A percentile compares a stretch with the other conserved stretches of the same genome.
Evolutionary conservation across 768 basidiomycete genomes (phyloP).

Genomic region (Xerocomellus amylosporus): DNA sequence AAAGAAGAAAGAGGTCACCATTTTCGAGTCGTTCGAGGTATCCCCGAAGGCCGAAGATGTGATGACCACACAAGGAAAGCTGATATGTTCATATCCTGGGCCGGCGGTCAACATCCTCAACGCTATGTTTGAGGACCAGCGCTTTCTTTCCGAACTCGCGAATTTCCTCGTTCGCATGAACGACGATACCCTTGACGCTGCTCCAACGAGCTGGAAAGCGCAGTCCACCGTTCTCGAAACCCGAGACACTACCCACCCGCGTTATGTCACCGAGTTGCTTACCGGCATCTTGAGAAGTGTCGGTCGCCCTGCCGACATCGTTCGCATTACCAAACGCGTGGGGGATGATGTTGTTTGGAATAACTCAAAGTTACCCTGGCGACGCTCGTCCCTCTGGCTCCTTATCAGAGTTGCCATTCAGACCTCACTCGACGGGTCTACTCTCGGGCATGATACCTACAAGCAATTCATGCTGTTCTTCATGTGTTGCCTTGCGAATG

Average conservation of each 20-base stretch:
- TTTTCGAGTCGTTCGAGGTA: conserved; percentile 48
- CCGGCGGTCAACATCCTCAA: conserved; percentile 40
- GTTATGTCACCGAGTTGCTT: conserved; percentile 49
- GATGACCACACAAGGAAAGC: conserved; percentile 40
- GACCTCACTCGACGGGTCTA: conserved; percentile 29
- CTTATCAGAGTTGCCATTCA: conserved; percentile 46
- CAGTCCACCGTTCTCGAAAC: conserved; percentile 34
- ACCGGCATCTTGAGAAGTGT: conserved; percentile 45
- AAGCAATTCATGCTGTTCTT: conserved; percentile 36
- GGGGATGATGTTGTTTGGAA: conserved; percentile 47
- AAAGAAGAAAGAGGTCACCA: conserved; percentile 22
- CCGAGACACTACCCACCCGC: conserved; percentile 42
- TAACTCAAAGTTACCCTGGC: conserved; percentile 41
- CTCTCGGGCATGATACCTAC: conserved; percentile 19
- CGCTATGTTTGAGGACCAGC: conserved; percentile 22
- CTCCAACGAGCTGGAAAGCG: conserved; percentile 39
- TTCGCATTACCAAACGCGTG: conserved; percentile 41
- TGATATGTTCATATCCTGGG: conserved; percentile 45
- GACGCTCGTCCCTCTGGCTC: conserved; percentile 51
- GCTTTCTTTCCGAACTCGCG: conserved; percentile 36
- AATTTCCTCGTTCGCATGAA: conserved; percentile 38
- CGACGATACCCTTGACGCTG: conserved; percentile 33
- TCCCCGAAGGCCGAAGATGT: conserved; percentile 37
- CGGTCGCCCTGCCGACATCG: conserved; percentile 29
- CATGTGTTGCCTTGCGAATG: conserved; percentile 16